phyloP scores from a whole-genome alignment of 768 basidiomycete genomes.

The Boletales sp. region DNA sequence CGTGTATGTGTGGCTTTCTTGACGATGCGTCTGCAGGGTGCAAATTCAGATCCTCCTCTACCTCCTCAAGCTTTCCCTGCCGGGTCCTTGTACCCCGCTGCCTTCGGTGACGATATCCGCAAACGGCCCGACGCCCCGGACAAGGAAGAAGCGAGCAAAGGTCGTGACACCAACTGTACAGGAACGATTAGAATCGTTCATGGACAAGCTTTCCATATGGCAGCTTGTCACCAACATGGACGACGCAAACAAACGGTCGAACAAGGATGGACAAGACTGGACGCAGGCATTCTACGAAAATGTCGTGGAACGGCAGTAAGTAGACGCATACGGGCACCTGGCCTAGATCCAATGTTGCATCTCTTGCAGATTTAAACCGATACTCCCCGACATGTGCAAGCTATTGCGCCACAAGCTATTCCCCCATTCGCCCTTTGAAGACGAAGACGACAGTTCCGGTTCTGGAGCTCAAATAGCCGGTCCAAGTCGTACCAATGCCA shows the following conservation, averaged over 20 bases:
- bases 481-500: conserved; percentile 1
- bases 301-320: conserved; percentile 62
- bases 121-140: conserved; percentile 25
- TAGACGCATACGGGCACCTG: background rate
- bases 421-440: conserved; percentile 57
- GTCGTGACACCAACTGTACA: conserved; percentile 30
- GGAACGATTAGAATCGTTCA: conserved; percentile 65
- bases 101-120: conserved; percentile 24
- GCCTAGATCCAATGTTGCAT: background rate
- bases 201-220: conserved; percentile 80
- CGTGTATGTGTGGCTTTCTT: background rate
- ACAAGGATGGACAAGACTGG: conserved; percentile 56
- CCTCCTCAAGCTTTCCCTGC: conserved; percentile 60
- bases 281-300: conserved; percentile 69
- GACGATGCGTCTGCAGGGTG: conserved; percentile 42
- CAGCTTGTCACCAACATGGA: conserved; percentile 51
- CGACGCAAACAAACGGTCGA: conserved; percentile 22
- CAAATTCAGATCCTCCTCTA: conserved; percentile 75
- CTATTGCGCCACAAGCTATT: conserved; percentile 68
- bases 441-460: conserved; percentile 31
- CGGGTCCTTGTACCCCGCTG: conserved; percentile 37
- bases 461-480: conserved; percentile 2
- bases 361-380: conserved; percentile 48
- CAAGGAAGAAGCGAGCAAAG: conserved; percentile 30
- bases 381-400: conserved; percentile 49